Evolutionary conservation across 2,329 filamentous ascomycete genomes (phyloP).

Genomic region (Beauveria bassiana): DNA sequence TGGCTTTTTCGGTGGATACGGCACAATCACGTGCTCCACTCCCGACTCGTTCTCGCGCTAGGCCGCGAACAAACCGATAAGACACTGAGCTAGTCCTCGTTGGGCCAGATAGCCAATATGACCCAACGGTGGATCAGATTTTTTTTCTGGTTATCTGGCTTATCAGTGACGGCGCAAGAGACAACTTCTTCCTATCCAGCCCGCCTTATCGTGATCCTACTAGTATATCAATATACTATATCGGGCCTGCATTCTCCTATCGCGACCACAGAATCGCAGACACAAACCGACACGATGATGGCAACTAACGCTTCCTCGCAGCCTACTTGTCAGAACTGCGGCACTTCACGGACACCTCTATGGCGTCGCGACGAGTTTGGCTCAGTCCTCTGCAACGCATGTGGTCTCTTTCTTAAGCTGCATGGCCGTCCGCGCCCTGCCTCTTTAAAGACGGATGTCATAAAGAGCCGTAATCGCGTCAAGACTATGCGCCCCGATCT

Average conservation of each 20-base stretch:
- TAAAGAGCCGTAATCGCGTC: constrained; percentile 97
- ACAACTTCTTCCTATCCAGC: constrained; percentile 27
- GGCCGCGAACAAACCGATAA: constrained; percentile 5
- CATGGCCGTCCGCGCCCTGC: constrained; percentile 90
- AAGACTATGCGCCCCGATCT: constrained; percentile 77
- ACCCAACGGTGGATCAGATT: constrained; percentile 6
- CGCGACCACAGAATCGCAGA: constrained; percentile 17
- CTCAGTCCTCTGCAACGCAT: constrained; percentile 95
- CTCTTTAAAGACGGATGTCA: constrained; percentile 96
- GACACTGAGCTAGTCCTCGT: not conserved
- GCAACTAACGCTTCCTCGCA: constrained; percentile 59
- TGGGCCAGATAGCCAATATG: constrained; percentile 8
- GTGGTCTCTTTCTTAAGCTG: constrained; percentile 93
- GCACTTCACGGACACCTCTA: constrained; percentile 88
- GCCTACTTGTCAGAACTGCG: constrained; percentile 95
- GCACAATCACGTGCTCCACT: constrained; percentile 26
- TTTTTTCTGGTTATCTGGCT: constrained; percentile 20
- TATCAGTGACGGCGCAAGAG: constrained; percentile 27
- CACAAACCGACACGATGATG: constrained; percentile 37
- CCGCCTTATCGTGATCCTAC: constrained; percentile 32
- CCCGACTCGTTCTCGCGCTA: not conserved
- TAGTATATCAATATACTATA: constrained; percentile 20
- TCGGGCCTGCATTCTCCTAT: constrained; percentile 21
- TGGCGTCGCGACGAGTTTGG: constrained; percentile 97
- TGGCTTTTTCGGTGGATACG: not conserved